Base-by-base conservation (phyloP, 139 green algal genomes). In the Haematococcus lacustris region DNA sequence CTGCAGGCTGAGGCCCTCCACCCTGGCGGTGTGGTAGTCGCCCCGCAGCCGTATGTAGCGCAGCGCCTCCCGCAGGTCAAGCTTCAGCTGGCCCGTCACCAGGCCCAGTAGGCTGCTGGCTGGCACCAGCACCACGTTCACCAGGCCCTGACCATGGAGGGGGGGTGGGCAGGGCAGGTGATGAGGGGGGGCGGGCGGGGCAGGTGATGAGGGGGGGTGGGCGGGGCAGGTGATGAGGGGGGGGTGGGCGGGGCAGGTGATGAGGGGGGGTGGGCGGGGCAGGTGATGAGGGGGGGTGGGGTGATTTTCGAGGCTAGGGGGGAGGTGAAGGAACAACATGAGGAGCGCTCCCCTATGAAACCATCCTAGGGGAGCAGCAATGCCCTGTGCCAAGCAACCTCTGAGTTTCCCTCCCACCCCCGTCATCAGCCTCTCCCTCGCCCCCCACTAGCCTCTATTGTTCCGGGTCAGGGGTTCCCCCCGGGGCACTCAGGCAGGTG, bases 101-200 rank as follows among this genome's bases (percentile, higher is more conserved):
- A 96, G 74, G 26, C 66, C 81, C 40, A 87, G 71, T 64, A 96
- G 77, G 69, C 78, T 87, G 21, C 87, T 86, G 17, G 90, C 88
- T 1, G 81, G 67, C 47, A 96, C 90, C 33, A 95, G 77, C 71
- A 96, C 80, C 63, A 94, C 66, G 69, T 88, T 91, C 39, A 77
- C 79, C 71, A 90, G 66, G 34, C 51, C 66, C 66, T 80, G 78
- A 39, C 65, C 76, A 6, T 71, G 38, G 9, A 68, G 23, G 32
- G n/a, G 57, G n/a, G 25, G n/a, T 64, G 9, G 9, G 5, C 5
- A 9, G 9, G 26, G 21, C 5, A 25, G 23, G 5, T 9, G 21
- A 13, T 9, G 23, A 9, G 57, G 17, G 32, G 57, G 57, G 26
- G 5, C 9, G 23, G 17, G 17, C 5, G 9, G 17, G 21, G 57